Conservation (phyloP, 768 basidiomycete genomes). For the Dendrothele bispora region DNA sequence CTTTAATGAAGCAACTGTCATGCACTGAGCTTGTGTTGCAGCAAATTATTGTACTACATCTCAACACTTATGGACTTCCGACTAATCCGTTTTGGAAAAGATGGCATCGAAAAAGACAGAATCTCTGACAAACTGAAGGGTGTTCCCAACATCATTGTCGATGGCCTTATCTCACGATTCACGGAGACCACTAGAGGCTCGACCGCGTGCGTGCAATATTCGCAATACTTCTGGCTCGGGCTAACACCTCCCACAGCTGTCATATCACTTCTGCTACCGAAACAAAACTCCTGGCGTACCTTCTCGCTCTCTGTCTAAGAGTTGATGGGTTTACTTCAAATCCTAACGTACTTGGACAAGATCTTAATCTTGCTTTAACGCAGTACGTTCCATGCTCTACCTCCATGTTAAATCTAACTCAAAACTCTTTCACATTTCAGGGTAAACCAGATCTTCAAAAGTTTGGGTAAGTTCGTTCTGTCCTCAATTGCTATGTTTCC, state of each 20-base stretch:
- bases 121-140: slow-evolving; percentile 55
- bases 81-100: slow-evolving; percentile 34
- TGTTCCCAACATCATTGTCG: slow-evolving; percentile 65
- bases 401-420: too few relatives aligned
- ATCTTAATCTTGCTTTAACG: slow-evolving; percentile 62
- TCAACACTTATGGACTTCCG: slow-evolving; percentile 79
- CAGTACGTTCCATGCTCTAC: slow-evolving; percentile 74
- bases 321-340: slow-evolving; percentile 80
- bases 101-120: slow-evolving; percentile 46
- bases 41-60: slow-evolving; percentile 79
- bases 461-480: slow-evolving; percentile 11
- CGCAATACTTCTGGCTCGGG: slow-evolving; percentile 1
- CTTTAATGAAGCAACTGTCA: neutral
- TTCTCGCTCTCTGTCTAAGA: slow-evolving; percentile 79
- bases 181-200: slow-evolving; percentile 73
- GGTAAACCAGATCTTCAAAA: slow-evolving; percentile 50
- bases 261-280: slow-evolving; percentile 67
- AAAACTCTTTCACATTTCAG: too few relatives aligned
- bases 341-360: slow-evolving; percentile 63
- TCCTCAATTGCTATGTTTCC: neutral
- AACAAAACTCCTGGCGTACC: slow-evolving; percentile 71
- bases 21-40: slow-evolving; percentile 26
- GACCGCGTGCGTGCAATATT: slow-evolving; percentile 57
- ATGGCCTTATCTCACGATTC: slow-evolving; percentile 77
- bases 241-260: slow-evolving; percentile 31